phyloP scores from a whole-genome alignment of 2,329 filamentous ascomycete genomes.

The Dactylonectria estremocensis region DNA sequence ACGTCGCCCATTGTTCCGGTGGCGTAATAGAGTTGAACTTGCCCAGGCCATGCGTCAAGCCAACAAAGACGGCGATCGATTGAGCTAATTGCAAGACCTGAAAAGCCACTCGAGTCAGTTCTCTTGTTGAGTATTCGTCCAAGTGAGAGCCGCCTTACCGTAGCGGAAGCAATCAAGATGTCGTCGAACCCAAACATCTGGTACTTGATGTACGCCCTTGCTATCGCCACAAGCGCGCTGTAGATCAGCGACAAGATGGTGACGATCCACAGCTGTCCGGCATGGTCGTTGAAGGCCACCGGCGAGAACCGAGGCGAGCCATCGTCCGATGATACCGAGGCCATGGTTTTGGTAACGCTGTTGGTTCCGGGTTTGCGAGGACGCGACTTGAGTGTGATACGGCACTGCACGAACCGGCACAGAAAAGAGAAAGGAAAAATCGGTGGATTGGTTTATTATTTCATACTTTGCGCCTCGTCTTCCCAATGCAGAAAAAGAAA shows the following conservation, averaged over 20 bases:
- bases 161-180: constrained; percentile 29
- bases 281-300: constrained; percentile 38
- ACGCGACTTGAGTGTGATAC: neutral
- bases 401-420: neutral
- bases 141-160: constrained; percentile 22
- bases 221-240: constrained; percentile 30
- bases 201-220: constrained; percentile 42
- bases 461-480: no score
- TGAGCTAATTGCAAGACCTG: constrained; percentile 38
- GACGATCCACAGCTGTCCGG: constrained; percentile 42
- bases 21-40: constrained; percentile 39
- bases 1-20: constrained; percentile 31
- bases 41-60: constrained; percentile 26
- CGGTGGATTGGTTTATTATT: no score
- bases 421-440: no score
- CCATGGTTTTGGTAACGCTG: constrained; percentile 27
- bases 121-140: neutral
- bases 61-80: constrained; percentile 39
- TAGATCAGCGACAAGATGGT: constrained; percentile 43
- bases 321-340: constrained; percentile 17
- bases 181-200: constrained; percentile 42
- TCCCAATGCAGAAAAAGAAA: no score
- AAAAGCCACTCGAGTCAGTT: constrained; percentile 1
- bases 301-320: constrained; percentile 32
- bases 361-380: neutral